Conservation (phyloP, 1,284 basidiomycete species). For the Fomitopsis schrenkii region DNA sequence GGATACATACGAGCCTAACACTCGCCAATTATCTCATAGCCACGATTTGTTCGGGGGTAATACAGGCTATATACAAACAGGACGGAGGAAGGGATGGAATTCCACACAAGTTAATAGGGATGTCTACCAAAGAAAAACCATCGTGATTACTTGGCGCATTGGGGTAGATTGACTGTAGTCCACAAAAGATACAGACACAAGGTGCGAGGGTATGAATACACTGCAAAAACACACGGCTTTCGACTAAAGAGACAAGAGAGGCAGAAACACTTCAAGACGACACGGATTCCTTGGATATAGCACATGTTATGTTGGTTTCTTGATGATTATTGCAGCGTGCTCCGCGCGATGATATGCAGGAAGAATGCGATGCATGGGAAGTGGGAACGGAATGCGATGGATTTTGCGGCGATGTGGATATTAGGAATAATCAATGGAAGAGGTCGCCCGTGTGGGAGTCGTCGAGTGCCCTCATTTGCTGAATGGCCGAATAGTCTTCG, state of each 20-base stretch:
- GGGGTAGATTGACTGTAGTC: background rate
- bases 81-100: background rate
- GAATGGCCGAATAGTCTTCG: slow-evolving; percentile 56
- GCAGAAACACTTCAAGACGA: background rate
- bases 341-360: background rate
- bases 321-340: background rate
- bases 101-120: background rate
- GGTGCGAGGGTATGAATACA: background rate
- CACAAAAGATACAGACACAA: background rate
- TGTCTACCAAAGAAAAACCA: background rate
- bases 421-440: slow-evolving; percentile 39
- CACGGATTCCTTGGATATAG: slow-evolving; percentile 16
- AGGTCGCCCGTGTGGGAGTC: slow-evolving; percentile 54
- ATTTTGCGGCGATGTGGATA: slow-evolving; percentile 2
- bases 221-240: background rate
- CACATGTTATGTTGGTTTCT: slow-evolving; percentile 14
- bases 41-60: background rate
- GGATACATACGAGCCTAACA: background rate
- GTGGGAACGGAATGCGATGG: background rate
- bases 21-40: background rate
- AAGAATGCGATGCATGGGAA: background rate
- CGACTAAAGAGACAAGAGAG: slow-evolving; percentile 1
- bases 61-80: slow-evolving; percentile 3
- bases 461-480: slow-evolving; percentile 40
- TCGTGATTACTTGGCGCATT: slow-evolving; percentile 1